Conservation (phyloP, 2,329 filamentous ascomycete species). For the Beauveria rudraprayagi region DNA sequence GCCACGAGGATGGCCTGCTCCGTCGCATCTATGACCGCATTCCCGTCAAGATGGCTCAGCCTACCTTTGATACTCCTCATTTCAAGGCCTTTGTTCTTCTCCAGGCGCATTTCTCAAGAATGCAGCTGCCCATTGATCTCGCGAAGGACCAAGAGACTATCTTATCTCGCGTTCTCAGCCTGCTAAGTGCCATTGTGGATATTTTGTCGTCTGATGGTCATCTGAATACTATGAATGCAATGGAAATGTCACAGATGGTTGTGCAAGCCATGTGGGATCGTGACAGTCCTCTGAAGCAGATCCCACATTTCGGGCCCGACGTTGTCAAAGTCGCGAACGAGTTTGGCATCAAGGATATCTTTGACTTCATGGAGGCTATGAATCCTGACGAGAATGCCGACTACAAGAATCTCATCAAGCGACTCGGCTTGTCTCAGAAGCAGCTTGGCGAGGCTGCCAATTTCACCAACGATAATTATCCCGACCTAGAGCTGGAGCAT, state of each 20-base stretch:
- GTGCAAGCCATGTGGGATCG: conserved; percentile 99
- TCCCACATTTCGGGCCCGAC: conserved; percentile 83
- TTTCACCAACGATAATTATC: conserved; percentile 95
- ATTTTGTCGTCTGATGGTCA: conserved; percentile 93
- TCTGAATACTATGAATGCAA: conserved; percentile 93
- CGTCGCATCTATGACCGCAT: conserved; percentile 89
- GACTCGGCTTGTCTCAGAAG: conserved; percentile 67
- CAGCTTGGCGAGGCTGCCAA: conserved; percentile 84
- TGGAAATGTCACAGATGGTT: conserved; percentile 99
- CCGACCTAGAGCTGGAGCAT: conserved; percentile 87
- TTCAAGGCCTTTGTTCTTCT: conserved; percentile 98
- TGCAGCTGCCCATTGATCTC: conserved; percentile 92
- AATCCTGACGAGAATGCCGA: conserved; percentile 86
- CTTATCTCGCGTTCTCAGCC: conserved; percentile 72
- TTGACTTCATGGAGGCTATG: conserved; percentile 99
- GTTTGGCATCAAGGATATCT: conserved; percentile 81
- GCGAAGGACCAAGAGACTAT: conserved; percentile 93
- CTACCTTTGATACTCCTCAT: conserved; percentile 83
- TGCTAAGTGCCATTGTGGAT: conserved; percentile 88
- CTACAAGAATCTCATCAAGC: conserved; percentile 68
- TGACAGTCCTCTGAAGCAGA: conserved; percentile 93
- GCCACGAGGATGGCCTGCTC: conserved; percentile 82
- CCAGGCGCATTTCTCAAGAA: conserved; percentile 93
- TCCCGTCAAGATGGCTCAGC: conserved; percentile 88
- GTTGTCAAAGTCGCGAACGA: conserved; percentile 76